These are phyloP conservation scores for Sarocladiaceae sp. DNA, from an alignment of 2,329 filamentous ascomycete species.

Conservation along the genomic window DNA sequence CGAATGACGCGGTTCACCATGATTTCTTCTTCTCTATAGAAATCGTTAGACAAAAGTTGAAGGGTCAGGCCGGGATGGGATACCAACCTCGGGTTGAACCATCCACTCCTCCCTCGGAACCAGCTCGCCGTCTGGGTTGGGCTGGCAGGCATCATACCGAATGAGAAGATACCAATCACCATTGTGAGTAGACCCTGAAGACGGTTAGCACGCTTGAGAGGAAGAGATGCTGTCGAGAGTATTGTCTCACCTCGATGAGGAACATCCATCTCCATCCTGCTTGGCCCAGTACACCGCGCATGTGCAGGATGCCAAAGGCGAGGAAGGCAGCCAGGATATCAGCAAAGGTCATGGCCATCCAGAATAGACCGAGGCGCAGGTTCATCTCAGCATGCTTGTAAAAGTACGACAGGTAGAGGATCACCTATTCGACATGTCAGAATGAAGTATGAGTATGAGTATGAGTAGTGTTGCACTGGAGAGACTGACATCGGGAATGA, in stretches of 20 bases:
- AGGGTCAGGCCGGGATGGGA: not conserved
- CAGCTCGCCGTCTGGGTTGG: slow-evolving; percentile 42
- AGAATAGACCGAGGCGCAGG: slow-evolving; percentile 61
- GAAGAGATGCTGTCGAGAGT: not conserved
- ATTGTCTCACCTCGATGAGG: slow-evolving; percentile 40
- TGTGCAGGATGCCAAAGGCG: slow-evolving; percentile 39
- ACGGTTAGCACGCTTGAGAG: not conserved
- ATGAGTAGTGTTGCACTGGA: not conserved
- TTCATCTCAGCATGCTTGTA: slow-evolving; percentile 64
- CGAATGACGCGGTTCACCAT: slow-evolving; percentile 49
- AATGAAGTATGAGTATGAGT: slow-evolving; percentile 7
- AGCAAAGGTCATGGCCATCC: slow-evolving; percentile 44
- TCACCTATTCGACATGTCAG: slow-evolving; percentile 11
- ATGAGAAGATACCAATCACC: slow-evolving; percentile 16
- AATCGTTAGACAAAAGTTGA: not conserved
- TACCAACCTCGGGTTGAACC: slow-evolving; percentile 18
- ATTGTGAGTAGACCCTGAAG: slow-evolving; percentile 22
- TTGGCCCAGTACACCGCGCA: slow-evolving; percentile 40
- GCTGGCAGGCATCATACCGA: slow-evolving; percentile 18
- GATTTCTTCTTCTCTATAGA: slow-evolving; percentile 42
- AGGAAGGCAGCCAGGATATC: slow-evolving; percentile 40
- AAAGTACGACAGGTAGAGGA: slow-evolving; percentile 50
- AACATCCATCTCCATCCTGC: slow-evolving; percentile 54
- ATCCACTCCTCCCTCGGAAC: slow-evolving; percentile 38
- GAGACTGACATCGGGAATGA: slow-evolving; percentile 29